phyloP scores from a whole-genome alignment of 345 rosid species.

The Populus davidiana region DNA sequence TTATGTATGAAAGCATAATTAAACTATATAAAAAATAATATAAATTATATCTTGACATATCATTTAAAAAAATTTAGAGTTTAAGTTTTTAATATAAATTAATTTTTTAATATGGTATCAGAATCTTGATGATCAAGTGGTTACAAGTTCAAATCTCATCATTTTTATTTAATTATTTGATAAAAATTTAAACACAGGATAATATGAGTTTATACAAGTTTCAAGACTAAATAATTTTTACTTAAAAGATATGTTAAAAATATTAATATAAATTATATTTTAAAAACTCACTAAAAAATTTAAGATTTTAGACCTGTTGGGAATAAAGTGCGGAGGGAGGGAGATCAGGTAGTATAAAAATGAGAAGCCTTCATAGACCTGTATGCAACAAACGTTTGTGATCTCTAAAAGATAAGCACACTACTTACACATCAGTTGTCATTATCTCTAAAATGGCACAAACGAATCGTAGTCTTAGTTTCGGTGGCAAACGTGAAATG shows the following conservation, averaged over 20 bases:
- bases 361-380: background rate
- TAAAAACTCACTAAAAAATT: accelerated
- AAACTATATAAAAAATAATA: too few relatives aligned
- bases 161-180: too few relatives aligned
- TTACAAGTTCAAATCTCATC: accelerated
- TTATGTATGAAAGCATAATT: background rate
- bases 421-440: background rate
- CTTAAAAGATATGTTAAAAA: too few relatives aligned
- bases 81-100: too few relatives aligned
- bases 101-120: too few relatives aligned
- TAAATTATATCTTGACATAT: too few relatives aligned
- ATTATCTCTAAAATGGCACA: background rate
- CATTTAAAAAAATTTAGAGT: too few relatives aligned
- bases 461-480: background rate
- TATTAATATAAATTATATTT: too few relatives aligned
- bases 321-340: background rate
- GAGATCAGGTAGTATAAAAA: background rate
- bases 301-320: too few relatives aligned
- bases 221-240: accelerated
- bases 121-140: accelerated
- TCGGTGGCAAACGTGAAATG: background rate
- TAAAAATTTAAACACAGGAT: too few relatives aligned
- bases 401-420: background rate
- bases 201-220: accelerated
- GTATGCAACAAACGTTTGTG: background rate